Evolutionary conservation across 306 rosid species (phyloP).

Genomic region (Cucumis hystrix): DNA sequence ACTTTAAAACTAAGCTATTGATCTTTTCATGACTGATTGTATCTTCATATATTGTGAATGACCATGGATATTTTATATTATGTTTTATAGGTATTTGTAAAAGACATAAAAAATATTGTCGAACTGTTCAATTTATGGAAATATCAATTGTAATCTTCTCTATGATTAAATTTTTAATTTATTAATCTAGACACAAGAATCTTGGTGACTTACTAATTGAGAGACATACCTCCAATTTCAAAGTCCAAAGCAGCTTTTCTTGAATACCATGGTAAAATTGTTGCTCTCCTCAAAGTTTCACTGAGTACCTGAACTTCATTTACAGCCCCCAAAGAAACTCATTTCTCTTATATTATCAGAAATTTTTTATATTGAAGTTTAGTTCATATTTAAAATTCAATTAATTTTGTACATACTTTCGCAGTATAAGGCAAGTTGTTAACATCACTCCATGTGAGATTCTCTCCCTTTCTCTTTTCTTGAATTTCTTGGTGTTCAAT

Average conservation of each 20-base stretch:
- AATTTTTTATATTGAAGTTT: background rate
- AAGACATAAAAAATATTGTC: background rate
- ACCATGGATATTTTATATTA: too few relatives aligned
- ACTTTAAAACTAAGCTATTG: too few relatives aligned
- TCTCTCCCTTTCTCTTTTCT: constrained; percentile 34
- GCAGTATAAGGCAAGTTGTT: constrained; percentile 69
- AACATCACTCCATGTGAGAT: constrained; percentile 69
- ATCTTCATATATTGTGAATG: too few relatives aligned
- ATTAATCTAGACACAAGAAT: too few relatives aligned
- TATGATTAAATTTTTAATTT: background rate
- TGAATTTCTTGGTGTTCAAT: constrained; percentile 57
- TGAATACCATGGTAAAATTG: constrained; percentile 77
- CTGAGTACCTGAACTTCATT: constrained; percentile 40
- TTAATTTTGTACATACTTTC: constrained; percentile 24
- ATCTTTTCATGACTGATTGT: too few relatives aligned
- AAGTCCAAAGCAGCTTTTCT: constrained; percentile 80
- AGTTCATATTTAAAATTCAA: background rate
- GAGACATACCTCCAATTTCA: constrained; percentile 48
- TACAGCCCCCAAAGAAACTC: background rate
- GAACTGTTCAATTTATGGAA: background rate
- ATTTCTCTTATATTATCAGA: background rate
- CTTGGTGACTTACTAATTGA: background rate
- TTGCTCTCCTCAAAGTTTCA: constrained; percentile 79
- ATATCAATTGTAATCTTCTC: background rate
- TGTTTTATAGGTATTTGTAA: background rate